Evolutionary conservation across 805 yeast genomes (phyloP), one percentile per base, ranked within the genome.

Genomic region (Teunomyces barrocoloradensis): DNA sequence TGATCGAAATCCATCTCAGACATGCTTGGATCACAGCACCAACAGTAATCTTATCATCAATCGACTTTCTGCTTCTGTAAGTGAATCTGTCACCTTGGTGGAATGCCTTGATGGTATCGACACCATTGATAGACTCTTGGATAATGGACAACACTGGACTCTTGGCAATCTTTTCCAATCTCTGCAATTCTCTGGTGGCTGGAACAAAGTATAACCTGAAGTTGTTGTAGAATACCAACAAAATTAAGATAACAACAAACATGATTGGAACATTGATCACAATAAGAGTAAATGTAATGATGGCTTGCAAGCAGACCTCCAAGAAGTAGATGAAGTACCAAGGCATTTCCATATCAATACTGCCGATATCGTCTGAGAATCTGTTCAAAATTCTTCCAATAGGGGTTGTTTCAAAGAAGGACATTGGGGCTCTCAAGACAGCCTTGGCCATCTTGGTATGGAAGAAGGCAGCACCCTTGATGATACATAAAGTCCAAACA

Each of bases 81-180:
- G 71, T 68, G 65, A 89, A 90, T 48, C 95, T 73, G 4, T 71
- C 74, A 23, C 65, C 65, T 53, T 89, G 95, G n/a, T 75, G 71
- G 58, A 78, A 91, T 0, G 96, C 96, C 41, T 85, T 74, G 47
- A 90, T 82, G 0, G 95, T 90, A 42, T 82, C 81, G 18, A 85
- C 79, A 10, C 97, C 97, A 28, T 76, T 77, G 42, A 90, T 67
- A 2, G 90, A 82, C 59, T 90, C 97, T 60, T 87, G 91, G 52
- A 90, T 75, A 54, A 86, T 89, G 0, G 96, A 86, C 69, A 79
- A 86, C 13, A 89, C 81, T 2, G 96, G 96, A 47, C 88, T 80
- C 57, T 80, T 77, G 4, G 92, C 77, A 18, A 82, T 74, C 45
- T 87, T 81, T 41, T 79, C 81, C 44, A 89, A 70, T 57, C 96